These are phyloP conservation scores for Sugiyamaella neomexicana DNA, from an alignment of 1,139 yeast species.

Conservation along the genomic window DNA sequence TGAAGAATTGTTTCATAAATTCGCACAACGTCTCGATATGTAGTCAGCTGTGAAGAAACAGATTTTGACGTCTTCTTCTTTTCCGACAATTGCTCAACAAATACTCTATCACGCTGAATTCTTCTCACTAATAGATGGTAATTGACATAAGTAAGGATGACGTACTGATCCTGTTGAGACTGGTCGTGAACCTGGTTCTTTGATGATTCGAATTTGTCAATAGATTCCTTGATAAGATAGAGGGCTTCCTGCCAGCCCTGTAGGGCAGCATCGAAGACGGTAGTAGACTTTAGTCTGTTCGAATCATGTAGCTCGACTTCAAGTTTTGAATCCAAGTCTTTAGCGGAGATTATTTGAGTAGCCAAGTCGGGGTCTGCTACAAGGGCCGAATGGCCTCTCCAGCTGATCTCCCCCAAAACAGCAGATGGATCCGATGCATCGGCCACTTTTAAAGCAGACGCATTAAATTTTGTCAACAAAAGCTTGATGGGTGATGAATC, in stretches of 20 bases:
- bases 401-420: slow-evolving; percentile 47
- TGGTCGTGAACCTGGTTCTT: slow-evolving; percentile 43
- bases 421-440: slow-evolving; percentile 28
- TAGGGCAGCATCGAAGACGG: slow-evolving; percentile 51
- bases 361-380: slow-evolving; percentile 75
- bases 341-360: slow-evolving; percentile 47
- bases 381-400: slow-evolving; percentile 75
- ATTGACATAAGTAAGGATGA: slow-evolving; percentile 70
- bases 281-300: slow-evolving; percentile 27
- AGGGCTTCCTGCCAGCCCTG: slow-evolving; percentile 58
- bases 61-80: slow-evolving; percentile 27
- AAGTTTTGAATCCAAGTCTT: slow-evolving; percentile 32
- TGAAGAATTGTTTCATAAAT: slow-evolving; percentile 52
- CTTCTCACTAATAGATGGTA: slow-evolving; percentile 66
- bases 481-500: slow-evolving; percentile 23
- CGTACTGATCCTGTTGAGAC: slow-evolving; percentile 69
- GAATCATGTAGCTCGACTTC: slow-evolving; percentile 27
- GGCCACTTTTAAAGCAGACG: slow-evolving; percentile 23
- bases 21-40: slow-evolving; percentile 50
- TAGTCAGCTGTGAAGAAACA: slow-evolving; percentile 38
- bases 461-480: slow-evolving; percentile 25
- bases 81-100: slow-evolving; percentile 44
- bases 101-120: slow-evolving; percentile 66
- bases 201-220: slow-evolving; percentile 48
- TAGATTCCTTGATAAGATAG: slow-evolving; percentile 52